phyloP scores from a whole-genome alignment of 352 stramenopile species.

The Stephanocyclus meneghinianus region DNA sequence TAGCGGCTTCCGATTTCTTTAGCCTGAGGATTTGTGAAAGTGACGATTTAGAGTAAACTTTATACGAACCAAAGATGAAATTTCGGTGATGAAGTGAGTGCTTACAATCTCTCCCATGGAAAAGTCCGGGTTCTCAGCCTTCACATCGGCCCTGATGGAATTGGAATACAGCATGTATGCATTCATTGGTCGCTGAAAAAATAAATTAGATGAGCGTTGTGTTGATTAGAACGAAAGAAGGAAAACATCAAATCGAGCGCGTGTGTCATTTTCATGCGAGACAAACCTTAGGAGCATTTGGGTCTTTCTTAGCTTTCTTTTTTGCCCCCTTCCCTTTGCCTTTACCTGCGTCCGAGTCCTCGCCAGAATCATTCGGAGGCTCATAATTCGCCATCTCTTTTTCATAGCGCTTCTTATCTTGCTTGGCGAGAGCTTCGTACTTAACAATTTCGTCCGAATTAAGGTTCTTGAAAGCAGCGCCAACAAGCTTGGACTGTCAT shows the following conservation, averaged over 20 bases:
- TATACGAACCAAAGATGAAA: conserved; percentile 1
- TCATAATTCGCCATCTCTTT: conserved; percentile 71
- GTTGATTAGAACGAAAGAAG: neutral
- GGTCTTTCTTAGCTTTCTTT: conserved; percentile 91
- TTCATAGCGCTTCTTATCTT: conserved; percentile 76
- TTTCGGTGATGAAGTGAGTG: conserved; percentile 5
- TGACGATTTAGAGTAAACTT: neutral
- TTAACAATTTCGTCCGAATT: conserved; percentile 56
- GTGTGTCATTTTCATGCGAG: neutral
- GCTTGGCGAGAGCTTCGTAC: conserved; percentile 63
- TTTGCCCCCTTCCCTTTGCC: conserved; percentile 39
- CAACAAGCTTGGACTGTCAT: conserved; percentile 49
- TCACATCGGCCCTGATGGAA: conserved; percentile 86
- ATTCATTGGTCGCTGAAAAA: conserved; percentile 84
- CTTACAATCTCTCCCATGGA: conserved; percentile 89
- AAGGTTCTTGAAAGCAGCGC: conserved; percentile 60
- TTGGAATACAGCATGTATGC: conserved; percentile 93
- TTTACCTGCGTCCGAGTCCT: conserved; percentile 23
- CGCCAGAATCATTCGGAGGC: conserved; percentile 30
- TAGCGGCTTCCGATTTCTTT: conserved; percentile 46
- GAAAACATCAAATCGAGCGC: neutral
- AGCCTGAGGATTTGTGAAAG: conserved; percentile 1
- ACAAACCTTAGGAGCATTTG: conserved; percentile 83
- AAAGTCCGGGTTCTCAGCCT: conserved; percentile 89
- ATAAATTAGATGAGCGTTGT: neutral